A percentile compares a stretch with the other conserved stretches of the same genome.
Conservation (phyloP, 345 rosid species). For the Euphorbia tirucalli region DNA sequence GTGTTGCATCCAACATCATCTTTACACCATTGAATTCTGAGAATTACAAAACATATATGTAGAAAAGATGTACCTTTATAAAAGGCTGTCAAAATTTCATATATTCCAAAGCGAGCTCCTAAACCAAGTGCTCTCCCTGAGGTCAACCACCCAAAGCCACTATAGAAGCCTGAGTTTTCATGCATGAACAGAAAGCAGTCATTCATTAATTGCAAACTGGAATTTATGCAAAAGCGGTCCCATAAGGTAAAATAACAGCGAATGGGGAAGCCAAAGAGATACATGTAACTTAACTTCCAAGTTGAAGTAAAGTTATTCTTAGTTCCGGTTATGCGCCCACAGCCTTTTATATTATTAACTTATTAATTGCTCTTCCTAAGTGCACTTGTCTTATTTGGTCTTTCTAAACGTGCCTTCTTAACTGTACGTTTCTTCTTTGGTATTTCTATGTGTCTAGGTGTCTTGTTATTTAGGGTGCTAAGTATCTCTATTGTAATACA, state of each 20-base stretch:
- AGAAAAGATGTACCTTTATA: conserved; percentile 52
- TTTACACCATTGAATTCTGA: neutral
- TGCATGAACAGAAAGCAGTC: neutral
- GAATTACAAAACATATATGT: neutral
- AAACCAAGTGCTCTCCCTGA: conserved; percentile 63
- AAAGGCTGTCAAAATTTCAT: conserved; percentile 77
- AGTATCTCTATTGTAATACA: no score
- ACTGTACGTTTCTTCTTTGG: no score
- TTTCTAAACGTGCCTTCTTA: no score
- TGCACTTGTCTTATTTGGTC: no score
- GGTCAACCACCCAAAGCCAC: conserved; percentile 67
- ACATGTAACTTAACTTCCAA: neutral
- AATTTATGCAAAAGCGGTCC: neutral
- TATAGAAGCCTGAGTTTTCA: conserved; percentile 61
- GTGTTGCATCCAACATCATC: neutral
- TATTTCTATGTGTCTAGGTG: no score
- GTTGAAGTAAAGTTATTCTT: neutral
- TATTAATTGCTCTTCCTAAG: no score
- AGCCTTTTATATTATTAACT: no score
- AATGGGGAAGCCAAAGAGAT: neutral
- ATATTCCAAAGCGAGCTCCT: conserved; percentile 79
- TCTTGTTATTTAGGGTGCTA: no score
- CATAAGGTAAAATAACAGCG: neutral
- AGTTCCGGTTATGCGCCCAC: neutral
- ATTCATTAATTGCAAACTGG: neutral